Evolutionary conservation across 2,329 filamentous ascomycete genomes (phyloP), one percentile per base, ranked within the genome.

Genomic region (Tolypocladium ophioglossoides): DNA sequence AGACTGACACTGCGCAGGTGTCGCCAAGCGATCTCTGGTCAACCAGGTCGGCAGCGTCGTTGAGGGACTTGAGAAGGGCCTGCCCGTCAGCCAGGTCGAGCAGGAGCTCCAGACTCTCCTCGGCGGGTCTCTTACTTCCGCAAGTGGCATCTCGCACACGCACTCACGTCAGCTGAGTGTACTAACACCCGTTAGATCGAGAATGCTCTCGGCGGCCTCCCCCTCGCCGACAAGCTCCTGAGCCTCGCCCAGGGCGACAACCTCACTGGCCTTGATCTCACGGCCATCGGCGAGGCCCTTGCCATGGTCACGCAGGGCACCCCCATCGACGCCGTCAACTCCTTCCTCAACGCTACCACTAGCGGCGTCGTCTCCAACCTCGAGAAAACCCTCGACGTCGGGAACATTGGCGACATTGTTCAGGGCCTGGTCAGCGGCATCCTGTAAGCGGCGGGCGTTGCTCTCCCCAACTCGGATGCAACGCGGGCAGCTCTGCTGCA

Each of bases 211-310:
- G 56, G 55, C 27, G 56, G 54, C 22, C 51, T 58, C 38, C 56
- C 58, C 48, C 57, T 64, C 20, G 59, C 61, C 35, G 37, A 56
- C 51, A 62, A 60, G 58, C 59, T 61, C 40, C 54, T 63, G 49
- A 53, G 52, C 30, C 55, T 61, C 27, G 50, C 58, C n/a, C 50
- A 61, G 38, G 46, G 52, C 41, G 58, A 58, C 35, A 50, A 56
- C 30, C 51, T 52, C 41, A 49, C 55, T 30, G 50, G 54, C 38
- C 56, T 52, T 44, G 34, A 55, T 37, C 54, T 62, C 40, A 53
- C 59, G 46, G 57, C 60, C 55, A 56, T 62, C 47, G 61, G 60
- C 39, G 58, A 63, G 57, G 61, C 58, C 39, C 48, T 64, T 24
- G 58, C 56, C 48, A 58, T 62, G 56, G 51, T 59, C 14, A 48